phyloP scores from a whole-genome alignment of 805 yeast species.

The Candida tammaniensis region DNA sequence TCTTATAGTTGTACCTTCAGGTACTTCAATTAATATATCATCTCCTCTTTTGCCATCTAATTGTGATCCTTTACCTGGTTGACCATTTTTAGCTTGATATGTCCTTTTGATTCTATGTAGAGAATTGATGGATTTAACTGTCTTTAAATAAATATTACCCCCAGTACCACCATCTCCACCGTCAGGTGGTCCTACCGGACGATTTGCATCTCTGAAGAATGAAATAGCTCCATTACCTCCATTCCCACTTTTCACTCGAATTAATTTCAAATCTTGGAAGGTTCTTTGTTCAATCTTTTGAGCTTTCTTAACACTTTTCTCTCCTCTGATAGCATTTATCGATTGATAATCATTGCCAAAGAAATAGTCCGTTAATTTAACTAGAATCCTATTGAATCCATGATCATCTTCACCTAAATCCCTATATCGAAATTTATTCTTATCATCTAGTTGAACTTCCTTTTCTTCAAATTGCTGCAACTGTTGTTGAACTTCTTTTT shows the following conservation, averaged over 20 bases:
- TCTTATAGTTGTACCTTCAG: conserved; percentile 82
- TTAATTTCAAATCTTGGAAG: conserved; percentile 60
- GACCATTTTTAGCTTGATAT: conserved; percentile 73
- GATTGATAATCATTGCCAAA: conserved; percentile 39
- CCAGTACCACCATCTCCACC: conserved; percentile 99
- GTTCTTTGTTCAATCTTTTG: conserved; percentile 35
- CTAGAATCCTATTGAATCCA: conserved; percentile 13
- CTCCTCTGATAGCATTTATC: conserved; percentile 36
- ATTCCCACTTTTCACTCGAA: conserved; percentile 67
- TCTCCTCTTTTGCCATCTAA: conserved; percentile 84
- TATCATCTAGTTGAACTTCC: conserved; percentile 7
- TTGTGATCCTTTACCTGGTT: conserved; percentile 69
- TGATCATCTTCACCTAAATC: conserved; percentile 18
- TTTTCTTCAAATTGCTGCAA: conserved; percentile 1
- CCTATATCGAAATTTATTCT: conserved; percentile 12
- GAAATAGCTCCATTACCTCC: conserved; percentile 92
- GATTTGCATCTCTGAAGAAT: conserved; percentile 81
- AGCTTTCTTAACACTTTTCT: conserved; percentile 25
- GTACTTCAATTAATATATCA: conserved; percentile 79
- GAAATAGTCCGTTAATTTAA: conserved; percentile 37
- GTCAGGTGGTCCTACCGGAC: conserved; percentile 90
- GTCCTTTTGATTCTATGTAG: conserved; percentile 65
- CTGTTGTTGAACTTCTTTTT: background rate
- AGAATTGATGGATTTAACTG: conserved; percentile 67
- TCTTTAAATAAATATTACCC: conserved; percentile 82